A percentile compares a stretch with the other conserved stretches of the same genome.
These are phyloP conservation scores for Endoconidiophora polonica DNA, from an alignment of 2,329 filamentous ascomycete genomes.

Conservation along the genomic window DNA sequence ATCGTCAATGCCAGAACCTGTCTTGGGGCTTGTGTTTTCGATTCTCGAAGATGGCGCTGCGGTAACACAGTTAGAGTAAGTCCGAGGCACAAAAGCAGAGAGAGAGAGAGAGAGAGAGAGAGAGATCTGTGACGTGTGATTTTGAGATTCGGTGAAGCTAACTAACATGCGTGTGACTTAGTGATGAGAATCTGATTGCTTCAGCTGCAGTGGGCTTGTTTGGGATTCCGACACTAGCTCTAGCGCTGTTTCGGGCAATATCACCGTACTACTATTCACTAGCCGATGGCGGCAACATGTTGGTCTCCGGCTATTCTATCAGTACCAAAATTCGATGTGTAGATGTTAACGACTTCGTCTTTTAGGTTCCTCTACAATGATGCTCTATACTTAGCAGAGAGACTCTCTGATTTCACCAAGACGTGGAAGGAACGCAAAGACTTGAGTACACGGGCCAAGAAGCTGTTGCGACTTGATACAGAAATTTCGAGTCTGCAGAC, in stretches of 20 bases:
- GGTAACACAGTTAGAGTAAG: constrained; percentile 36
- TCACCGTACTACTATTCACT: constrained; percentile 57
- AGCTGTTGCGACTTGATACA: constrained; percentile 40
- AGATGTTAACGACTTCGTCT: background rate
- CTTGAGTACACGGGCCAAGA: constrained; percentile 31
- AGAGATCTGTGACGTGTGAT: background rate
- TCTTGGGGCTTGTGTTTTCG: constrained; percentile 48
- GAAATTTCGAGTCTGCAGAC: constrained; percentile 41
- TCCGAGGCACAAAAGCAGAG: constrained; percentile 5
- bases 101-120: constrained; percentile 13
- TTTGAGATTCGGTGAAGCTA: background rate
- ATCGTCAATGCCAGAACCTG: constrained; percentile 68
- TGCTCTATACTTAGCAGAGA: constrained; percentile 44
- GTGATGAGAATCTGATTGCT: constrained; percentile 39
- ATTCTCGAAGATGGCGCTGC: constrained; percentile 44
- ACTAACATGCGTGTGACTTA: constrained; percentile 16
- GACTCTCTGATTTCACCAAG: constrained; percentile 30
- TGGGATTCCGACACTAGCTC: constrained; percentile 50
- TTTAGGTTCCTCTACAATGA: constrained; percentile 51
- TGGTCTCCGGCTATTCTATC: constrained; percentile 17
- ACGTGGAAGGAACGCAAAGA: constrained; percentile 38
- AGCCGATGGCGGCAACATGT: constrained; percentile 48
- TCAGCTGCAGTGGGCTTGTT: constrained; percentile 55
- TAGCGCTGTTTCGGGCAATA: constrained; percentile 67
- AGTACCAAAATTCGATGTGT: background rate